phyloP scores from a whole-genome alignment of 73 alveolate genomes.

The Durusdinium trenchii region DNA sequence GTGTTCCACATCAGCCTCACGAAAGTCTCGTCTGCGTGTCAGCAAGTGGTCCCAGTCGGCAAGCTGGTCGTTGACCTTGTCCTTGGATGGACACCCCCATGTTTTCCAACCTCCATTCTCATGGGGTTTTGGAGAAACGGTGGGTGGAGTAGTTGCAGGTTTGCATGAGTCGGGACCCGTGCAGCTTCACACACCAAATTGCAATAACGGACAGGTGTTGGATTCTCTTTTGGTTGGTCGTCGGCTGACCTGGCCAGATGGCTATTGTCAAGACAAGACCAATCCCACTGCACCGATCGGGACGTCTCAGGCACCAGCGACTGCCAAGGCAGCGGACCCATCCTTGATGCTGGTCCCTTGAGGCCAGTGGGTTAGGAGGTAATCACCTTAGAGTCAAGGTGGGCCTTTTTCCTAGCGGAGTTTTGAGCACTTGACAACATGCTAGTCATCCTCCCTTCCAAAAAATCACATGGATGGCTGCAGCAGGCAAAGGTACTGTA shows the following conservation, averaged over 20 bases:
- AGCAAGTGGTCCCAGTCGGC: constrained; percentile 57
- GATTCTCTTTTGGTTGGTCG: too few relatives aligned
- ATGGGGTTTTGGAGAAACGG: too few relatives aligned
- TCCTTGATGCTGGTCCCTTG: constrained; percentile 69
- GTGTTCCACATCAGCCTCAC: background rate
- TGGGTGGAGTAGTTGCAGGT: too few relatives aligned
- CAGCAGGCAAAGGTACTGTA: background rate
- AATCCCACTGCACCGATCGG: background rate
- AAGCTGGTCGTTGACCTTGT: constrained; percentile 58
- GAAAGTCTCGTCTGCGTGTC: constrained; percentile 5
- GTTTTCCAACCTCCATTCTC: too few relatives aligned
- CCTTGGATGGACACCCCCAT: constrained; percentile 22
- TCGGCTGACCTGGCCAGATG: too few relatives aligned
- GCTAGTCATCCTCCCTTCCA: too few relatives aligned
- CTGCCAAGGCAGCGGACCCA: constrained; percentile 47
- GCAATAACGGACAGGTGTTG: too few relatives aligned
- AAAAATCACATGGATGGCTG: too few relatives aligned
- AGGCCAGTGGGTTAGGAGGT: constrained; percentile 81
- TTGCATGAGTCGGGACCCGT: too few relatives aligned
- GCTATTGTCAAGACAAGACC: background rate
- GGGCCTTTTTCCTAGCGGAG: background rate
- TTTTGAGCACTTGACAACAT: background rate
- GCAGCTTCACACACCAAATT: too few relatives aligned
- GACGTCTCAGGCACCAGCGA: constrained; percentile 4
- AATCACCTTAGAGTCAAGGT: constrained; percentile 26